Base-by-base conservation (phyloP, 805 yeast species). In the Starmerella stigmatis region DNA sequence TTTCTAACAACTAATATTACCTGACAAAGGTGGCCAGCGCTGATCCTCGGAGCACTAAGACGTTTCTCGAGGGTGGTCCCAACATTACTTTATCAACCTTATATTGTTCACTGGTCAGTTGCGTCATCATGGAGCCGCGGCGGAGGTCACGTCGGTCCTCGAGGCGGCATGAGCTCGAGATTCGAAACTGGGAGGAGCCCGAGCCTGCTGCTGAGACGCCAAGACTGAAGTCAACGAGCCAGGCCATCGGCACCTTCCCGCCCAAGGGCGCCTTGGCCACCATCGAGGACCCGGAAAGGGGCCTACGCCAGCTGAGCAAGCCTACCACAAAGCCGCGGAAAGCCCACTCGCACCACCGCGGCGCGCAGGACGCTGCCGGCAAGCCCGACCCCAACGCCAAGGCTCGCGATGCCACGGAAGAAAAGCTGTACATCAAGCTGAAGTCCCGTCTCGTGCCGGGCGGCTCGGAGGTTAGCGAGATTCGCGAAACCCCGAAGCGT, bases 371-470 rank as follows among this genome's bases (percentile, higher is more conserved):
- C n/a, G n/a, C n/a, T n/a, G n/a, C 22, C 16, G 31, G 12, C 15
- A 26, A 13, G 22, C 23, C n/a, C 19, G 41, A 36, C 16, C 16
- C 23, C 12, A 22, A 27, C 3, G 21, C 30, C 19, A 7, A 10
- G 31, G 13, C 23, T 16, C n/a, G 25, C 16, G 27, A 37, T 19
- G 30, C 39, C 4, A 31, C 41, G 16, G 46, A 41, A 27, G 49
- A 47, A 22, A 39, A 23, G 34, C 47, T 47, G 26, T 44, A 29
- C 26, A 16, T 46, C 4, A 34, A 26, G n/a, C 28, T 46, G n/a
- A 34, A 45, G 41, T 41, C 43, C 20, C 46, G 21, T 51, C 58
- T 43, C 62, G 60, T 26, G 54, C 53, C 35, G 52, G 53, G 26
- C 6, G 27, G 22, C 5, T n/a, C 19, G 20, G 26, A 20, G 4